Conservation (phyloP, 2,329 filamentous ascomycete genomes). For the Aspergillus chevalieri region DNA sequence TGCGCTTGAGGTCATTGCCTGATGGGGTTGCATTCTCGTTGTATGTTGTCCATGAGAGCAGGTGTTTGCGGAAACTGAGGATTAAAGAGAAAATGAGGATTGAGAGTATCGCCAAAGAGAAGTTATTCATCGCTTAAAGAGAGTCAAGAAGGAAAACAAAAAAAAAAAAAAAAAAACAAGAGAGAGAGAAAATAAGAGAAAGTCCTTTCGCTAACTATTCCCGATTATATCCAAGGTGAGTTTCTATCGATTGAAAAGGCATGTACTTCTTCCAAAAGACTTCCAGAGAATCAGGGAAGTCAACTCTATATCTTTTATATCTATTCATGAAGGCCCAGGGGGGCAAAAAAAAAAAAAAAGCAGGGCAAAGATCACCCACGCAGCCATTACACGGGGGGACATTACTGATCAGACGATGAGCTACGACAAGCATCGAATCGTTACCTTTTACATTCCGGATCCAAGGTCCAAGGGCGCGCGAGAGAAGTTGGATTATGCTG, state of each 20-base stretch:
- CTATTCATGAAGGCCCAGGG: background rate
- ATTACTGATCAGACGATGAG: slow-evolving; percentile 18
- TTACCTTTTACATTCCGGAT: slow-evolving; percentile 12
- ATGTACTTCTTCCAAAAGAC: background rate
- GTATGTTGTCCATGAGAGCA: background rate
- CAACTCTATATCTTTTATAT: background rate
- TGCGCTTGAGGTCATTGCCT: slow-evolving; percentile 23
- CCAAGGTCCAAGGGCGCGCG: slow-evolving; percentile 2
- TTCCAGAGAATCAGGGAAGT: background rate
- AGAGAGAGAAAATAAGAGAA: background rate
- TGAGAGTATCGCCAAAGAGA: slow-evolving; percentile 24
- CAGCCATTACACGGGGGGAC: slow-evolving; percentile 13
- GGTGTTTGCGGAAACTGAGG: slow-evolving; percentile 18
- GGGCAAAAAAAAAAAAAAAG: slow-evolving; percentile 4
- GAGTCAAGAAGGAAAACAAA: background rate
- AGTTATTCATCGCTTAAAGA: slow-evolving; percentile 24
- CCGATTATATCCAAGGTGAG: background rate
- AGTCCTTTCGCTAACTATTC: background rate
- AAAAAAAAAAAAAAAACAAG: background rate
- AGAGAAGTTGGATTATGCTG: too few species aligned
- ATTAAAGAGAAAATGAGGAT: slow-evolving; percentile 25
- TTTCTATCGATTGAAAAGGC: background rate
- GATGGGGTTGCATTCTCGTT: slow-evolving; percentile 5
- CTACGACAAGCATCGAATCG: slow-evolving; percentile 9
- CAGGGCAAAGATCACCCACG: slow-evolving; percentile 8